Percentiles rank a stretch among this genome's conserved stretches.
These are phyloP conservation scores for Solanum megistacrolobum DNA, from an alignment of 257 asterid genomes.

Conservation along the genomic window DNA sequence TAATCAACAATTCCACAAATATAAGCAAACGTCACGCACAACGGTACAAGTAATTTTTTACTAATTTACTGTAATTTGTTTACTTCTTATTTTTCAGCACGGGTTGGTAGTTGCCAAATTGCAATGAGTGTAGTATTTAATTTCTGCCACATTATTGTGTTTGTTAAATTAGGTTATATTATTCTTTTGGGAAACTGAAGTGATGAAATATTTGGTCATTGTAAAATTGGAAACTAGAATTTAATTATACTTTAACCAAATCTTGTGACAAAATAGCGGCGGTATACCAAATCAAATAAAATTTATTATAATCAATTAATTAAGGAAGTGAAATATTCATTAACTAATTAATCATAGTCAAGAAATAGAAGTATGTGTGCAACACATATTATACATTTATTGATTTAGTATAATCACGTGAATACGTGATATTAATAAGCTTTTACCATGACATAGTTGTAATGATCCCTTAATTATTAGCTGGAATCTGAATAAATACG, in stretches of 20 bases:
- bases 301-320: neutral
- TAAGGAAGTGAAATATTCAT: neutral
- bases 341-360: neutral
- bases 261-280: too few species aligned
- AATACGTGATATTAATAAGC: neutral
- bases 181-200: neutral
- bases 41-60: neutral
- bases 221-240: neutral
- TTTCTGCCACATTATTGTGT: neutral
- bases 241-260: too few species aligned
- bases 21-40: neutral
- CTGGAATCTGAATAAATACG: neutral
- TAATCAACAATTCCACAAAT: neutral
- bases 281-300: too few species aligned
- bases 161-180: neutral
- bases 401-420: neutral
- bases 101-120: neutral
- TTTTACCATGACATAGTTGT: too few species aligned
- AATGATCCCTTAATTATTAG: neutral
- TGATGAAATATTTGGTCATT: neutral
- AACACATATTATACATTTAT: neutral
- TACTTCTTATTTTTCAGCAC: neutral
- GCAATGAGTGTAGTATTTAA: neutral
- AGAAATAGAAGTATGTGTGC: neutral
- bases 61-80: neutral